Evolutionary conservation across 2,329 filamentous ascomycete genomes (phyloP).

Genomic region (Nigrospora sphaerica): DNA sequence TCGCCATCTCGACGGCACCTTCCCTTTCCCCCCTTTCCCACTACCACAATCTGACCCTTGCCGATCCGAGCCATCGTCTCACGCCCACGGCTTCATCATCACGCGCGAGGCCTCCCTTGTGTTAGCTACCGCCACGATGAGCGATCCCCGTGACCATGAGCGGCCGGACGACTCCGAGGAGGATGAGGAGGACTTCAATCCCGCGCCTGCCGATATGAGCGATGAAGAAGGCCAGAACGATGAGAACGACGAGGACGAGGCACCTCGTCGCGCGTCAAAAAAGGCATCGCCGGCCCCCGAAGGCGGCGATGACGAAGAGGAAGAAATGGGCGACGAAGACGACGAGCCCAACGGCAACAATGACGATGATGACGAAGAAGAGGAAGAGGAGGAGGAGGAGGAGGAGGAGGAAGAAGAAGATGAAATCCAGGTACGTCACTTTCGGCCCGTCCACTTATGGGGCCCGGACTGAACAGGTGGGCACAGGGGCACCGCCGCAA

Average conservation of each 20-base stretch:
- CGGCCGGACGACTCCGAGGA: constrained; percentile 54
- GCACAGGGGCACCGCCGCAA: constrained; percentile 65
- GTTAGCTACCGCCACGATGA: constrained; percentile 29
- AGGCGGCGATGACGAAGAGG: constrained; percentile 31
- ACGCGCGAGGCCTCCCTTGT: background rate
- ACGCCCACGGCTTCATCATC: no score
- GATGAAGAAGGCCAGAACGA: constrained; percentile 55
- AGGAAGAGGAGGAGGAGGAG: constrained; percentile 38
- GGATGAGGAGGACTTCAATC: constrained; percentile 79
- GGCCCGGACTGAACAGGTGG: background rate
- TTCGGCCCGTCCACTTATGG: background rate
- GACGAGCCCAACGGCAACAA: constrained; percentile 37
- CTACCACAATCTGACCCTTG: no score
- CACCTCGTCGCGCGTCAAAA: constrained; percentile 10
- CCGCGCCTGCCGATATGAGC: constrained; percentile 64
- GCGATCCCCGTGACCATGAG: constrained; percentile 41
- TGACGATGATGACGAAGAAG: constrained; percentile 37
- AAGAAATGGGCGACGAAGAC: constrained; percentile 33
- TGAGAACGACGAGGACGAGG: constrained; percentile 20
- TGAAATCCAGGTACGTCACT: constrained; percentile 53
- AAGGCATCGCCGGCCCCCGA: constrained; percentile 16
- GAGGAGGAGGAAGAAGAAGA: constrained; percentile 56
- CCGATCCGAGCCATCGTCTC: no score
- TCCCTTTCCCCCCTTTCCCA: no score
- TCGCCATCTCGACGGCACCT: no score